These are phyloP conservation scores for Euphorbia schlechtendalii DNA, from an alignment of 441 rosid genomes.

Conservation along the genomic window DNA sequence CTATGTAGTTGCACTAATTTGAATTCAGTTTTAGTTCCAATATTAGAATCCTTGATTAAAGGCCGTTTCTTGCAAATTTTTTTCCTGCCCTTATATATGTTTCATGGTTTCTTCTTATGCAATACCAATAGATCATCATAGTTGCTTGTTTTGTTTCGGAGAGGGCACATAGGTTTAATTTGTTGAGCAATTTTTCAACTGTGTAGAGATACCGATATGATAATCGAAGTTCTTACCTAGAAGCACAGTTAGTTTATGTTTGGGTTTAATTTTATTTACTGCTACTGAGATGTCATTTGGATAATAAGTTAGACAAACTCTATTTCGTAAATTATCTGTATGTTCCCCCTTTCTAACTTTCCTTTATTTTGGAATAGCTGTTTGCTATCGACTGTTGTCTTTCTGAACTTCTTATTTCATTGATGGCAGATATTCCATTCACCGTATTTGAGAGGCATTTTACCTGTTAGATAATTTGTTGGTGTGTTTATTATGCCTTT, in stretches of 20 bases:
- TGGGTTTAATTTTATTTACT: background rate
- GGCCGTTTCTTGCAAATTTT: background rate
- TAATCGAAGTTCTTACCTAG: background rate
- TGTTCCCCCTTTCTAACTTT: background rate
- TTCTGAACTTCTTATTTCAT: background rate
- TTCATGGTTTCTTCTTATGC: background rate
- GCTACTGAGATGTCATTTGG: background rate
- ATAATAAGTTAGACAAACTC: background rate
- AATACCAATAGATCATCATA: background rate
- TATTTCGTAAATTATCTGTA: background rate
- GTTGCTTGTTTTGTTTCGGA: background rate
- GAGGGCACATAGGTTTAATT: background rate
- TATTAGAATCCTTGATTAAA: slow-evolving; percentile 3
- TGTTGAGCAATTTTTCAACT: background rate
- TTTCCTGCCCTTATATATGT: background rate
- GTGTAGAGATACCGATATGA: background rate
- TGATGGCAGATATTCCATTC: background rate
- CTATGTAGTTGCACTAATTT: background rate
- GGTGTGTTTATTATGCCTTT: background rate
- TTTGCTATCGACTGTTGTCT: background rate
- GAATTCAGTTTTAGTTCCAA: background rate
- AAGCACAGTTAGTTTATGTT: background rate
- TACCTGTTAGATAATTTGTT: background rate
- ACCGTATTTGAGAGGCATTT: background rate
- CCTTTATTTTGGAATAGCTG: background rate